These are phyloP conservation scores for Pisolithus thermaeus DNA, from an alignment of 1,284 basidiomycete genomes.

Conservation along the genomic window DNA sequence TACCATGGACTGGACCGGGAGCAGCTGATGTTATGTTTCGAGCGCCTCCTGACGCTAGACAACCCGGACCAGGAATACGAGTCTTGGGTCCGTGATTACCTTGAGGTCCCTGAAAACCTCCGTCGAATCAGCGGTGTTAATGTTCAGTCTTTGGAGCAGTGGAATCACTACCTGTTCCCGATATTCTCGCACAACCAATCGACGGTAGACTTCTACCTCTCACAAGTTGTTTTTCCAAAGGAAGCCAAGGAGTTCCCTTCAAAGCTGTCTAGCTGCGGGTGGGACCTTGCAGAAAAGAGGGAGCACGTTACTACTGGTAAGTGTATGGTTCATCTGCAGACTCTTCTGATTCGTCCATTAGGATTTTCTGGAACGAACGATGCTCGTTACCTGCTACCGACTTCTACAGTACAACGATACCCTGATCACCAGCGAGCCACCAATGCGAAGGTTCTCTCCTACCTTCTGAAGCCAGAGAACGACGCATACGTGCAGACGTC, in stretches of 20 bases:
- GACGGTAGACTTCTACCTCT: constrained; percentile 46
- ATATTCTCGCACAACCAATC: constrained; percentile 34
- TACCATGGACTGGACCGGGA: constrained; percentile 40
- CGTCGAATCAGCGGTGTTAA: constrained; percentile 36
- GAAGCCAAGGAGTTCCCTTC: constrained; percentile 43
- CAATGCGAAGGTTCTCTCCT: constrained; percentile 43
- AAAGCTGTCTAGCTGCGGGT: constrained; percentile 44
- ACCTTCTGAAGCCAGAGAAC: constrained; percentile 42
- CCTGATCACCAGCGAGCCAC: constrained; percentile 38
- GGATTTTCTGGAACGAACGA: constrained; percentile 60
- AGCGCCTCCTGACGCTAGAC: constrained; percentile 37
- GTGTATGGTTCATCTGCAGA: background rate
- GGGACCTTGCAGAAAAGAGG: constrained; percentile 45
- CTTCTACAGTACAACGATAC: constrained; percentile 40
- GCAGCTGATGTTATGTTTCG: constrained; percentile 37
- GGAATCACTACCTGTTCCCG: constrained; percentile 27
- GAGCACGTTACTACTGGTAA: constrained; percentile 20
- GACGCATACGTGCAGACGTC: constrained; percentile 30
- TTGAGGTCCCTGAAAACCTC: constrained; percentile 26
- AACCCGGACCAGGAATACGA: constrained; percentile 41
- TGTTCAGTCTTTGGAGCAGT: constrained; percentile 34
- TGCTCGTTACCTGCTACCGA: constrained; percentile 42
- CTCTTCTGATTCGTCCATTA: constrained; percentile 19
- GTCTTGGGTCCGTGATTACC: constrained; percentile 32
- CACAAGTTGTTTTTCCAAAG: constrained; percentile 42